Base-by-base conservation (phyloP, 169 alveolate species). In the Cardiosporidium cionae region DNA sequence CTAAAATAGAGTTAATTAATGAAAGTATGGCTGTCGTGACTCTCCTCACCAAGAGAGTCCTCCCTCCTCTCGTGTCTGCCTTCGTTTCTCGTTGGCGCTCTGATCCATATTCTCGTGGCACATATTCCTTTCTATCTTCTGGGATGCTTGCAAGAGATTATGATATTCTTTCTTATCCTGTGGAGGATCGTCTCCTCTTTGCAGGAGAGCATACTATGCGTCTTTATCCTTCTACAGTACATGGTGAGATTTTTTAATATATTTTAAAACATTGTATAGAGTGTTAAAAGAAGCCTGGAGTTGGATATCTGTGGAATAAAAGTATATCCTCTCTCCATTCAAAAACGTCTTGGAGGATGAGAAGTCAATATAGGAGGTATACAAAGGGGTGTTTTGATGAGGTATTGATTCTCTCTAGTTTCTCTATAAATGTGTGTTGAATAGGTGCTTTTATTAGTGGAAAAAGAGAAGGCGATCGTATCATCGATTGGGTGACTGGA, bases 161-260 rank as follows among this genome's bases (percentile, higher is more conserved):
- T n/a, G 79, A 72, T 22, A 27, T 63, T 25, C 73, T 72, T 23
- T n/a, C 79, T 0, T 63, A 63, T 23, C 79, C 79, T 0, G 72
- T 62, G 1, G 23, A 22, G 32, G 22, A 58, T 32, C 72, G 79
- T 2, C 37, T 72, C 29, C 65, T 72, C n/a, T 72, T 72, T 32
- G 79, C 79, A 5, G 79, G 79, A 44, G 79, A 72, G 25, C 79
- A 72, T 58, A 72, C 79, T 32, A 62, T 62, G 27, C 33, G 79
- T 31, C 79, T 72, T 23, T 72, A 62, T 25, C 79, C 79, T 22
- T 31, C 65, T 35, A 72, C 79, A 1, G 79, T 31, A 9, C 79
- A 72, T 34, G 79, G 79, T 72, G 6, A 58, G 79, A n/a, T 2
- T 2, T 23, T 16, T 25, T 9, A 6, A 6, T 4, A 6, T 7